These are phyloP conservation scores for Auxenochlorella protothecoides DNA, from an alignment of 139 green algal genomes.

Conservation along the genomic window DNA sequence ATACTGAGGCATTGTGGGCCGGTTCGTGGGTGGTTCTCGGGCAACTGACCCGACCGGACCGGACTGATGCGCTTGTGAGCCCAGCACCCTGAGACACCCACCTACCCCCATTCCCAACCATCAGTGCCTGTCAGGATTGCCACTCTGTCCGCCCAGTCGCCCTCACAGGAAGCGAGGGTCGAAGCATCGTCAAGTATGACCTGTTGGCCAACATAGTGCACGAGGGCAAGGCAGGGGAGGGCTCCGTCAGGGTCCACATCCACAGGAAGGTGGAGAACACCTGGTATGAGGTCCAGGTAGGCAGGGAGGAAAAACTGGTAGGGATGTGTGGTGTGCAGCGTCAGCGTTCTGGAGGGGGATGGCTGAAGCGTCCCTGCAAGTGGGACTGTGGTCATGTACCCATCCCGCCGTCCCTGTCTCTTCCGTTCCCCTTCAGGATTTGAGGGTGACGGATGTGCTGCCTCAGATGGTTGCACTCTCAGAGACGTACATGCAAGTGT, in stretches of 20 bases:
- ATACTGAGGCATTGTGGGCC: too few relatives aligned
- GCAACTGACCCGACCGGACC: too few relatives aligned
- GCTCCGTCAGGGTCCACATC: constrained; percentile 68
- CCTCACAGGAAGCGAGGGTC: background rate
- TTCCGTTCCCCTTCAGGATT: constrained; percentile 54
- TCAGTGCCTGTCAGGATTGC: too few relatives aligned
- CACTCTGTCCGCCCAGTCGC: background rate
- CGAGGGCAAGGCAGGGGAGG: constrained; percentile 56
- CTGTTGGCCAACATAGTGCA: constrained; percentile 85
- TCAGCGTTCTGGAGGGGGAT: too few relatives aligned
- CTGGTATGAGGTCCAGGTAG: constrained; percentile 73
- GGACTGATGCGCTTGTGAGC: too few relatives aligned
- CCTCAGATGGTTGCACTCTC: constrained; percentile 90
- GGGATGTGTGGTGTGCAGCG: background rate
- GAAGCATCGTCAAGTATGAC: constrained; percentile 54
- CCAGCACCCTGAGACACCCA: too few relatives aligned
- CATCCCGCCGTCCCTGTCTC: background rate
- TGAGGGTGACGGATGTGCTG: constrained; percentile 83
- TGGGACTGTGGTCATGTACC: background rate
- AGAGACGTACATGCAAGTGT: constrained; percentile 68
- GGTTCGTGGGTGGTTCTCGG: too few relatives aligned
- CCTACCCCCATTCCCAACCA: too few relatives aligned
- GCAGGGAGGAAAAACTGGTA: background rate
- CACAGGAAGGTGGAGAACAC: constrained; percentile 52
- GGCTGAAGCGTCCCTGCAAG: background rate